Base-by-base conservation (phyloP, 176 grass and related monocot genomes). In the Canna indica region DNA sequence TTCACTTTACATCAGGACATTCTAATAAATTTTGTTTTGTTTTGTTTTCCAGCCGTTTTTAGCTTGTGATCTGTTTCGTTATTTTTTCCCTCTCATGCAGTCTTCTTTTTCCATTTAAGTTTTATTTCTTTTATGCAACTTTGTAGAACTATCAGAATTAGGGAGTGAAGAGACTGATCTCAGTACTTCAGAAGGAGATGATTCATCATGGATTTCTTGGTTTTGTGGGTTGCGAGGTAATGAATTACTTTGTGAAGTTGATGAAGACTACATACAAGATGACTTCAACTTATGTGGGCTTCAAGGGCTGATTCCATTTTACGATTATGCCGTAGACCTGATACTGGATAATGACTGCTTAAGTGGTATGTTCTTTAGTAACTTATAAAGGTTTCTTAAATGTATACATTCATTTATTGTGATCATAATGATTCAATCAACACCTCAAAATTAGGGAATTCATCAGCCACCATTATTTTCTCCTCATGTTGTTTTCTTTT, bases 201-300 rank as follows among this genome's bases (percentile, higher is more conserved):
- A 75, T 64, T 64, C 73, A 47, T 75, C 73, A 46, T 75, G 73
- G 73, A 75, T 75, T 64, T 47, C 73, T 48, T 75, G 73, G 73
- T 75, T 75, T n/a, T 75, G 73, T 64, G 59, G 59, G 25, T 64
- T 75, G 25, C 38, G 73, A 34, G 73, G 73, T 33, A 75, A 75
- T 75, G 73, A 75, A 58, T 24, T 75, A 39, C 59, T 75, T 14
- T 64, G 58, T 75, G 73, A 75, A 75, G 59, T 75, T 48, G 73
- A 75, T 52, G 73, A 75, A 4, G 73, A 75, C 42, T 75, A 75
- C 42, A 75, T 75, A 64, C 73, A 75, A 64, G 73, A 75, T 36
- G 73, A 75, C 4, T 75, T 75, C 58, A 75, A 75, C 59, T 64
- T 75, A 64, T 75, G 73, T 62, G 73, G 73, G 12, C 59, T 75